Evolutionary conservation across 192 early-diverging fungal genomes (phyloP).

Genomic region (Lunasporangiospora selenospora): DNA sequence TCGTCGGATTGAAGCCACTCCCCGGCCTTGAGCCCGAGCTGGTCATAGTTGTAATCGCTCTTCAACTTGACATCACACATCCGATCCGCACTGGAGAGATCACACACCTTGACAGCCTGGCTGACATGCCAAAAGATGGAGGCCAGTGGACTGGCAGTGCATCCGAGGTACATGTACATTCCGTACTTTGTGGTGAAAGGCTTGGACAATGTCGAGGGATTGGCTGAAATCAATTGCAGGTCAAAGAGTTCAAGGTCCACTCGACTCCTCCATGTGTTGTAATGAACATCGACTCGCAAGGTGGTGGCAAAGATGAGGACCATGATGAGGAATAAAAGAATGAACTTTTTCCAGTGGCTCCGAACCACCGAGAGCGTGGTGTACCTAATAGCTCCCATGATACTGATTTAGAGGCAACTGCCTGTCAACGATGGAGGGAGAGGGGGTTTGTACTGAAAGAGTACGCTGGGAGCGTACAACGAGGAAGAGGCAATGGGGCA

Average conservation of each 20-base stretch:
- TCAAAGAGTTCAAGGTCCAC: background rate
- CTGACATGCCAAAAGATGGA: background rate
- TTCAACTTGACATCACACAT: background rate
- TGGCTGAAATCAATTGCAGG: background rate
- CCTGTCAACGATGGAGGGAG: no score
- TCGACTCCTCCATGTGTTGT: background rate
- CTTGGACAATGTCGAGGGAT: background rate
- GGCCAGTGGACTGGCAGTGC: background rate
- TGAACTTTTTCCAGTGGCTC: background rate
- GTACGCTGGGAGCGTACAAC: no score
- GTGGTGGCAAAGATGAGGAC: background rate
- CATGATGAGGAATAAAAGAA: background rate
- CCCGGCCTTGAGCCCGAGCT: background rate
- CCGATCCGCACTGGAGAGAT: background rate
- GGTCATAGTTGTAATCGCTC: background rate
- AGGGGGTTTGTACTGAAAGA: no score
- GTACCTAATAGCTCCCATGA: no score
- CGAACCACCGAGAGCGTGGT: background rate
- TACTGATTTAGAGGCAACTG: no score
- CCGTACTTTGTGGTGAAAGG: background rate
- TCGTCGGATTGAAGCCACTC: background rate
- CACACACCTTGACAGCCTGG: constrained; percentile 1
- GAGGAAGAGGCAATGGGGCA: no score
- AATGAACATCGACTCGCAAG: background rate
- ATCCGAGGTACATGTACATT: constrained; percentile 1